Evolutionary conservation across 2,329 filamentous ascomycete species (phyloP), one percentile per base, ranked within the genome.

Genomic region (Diaporthe helianthi): DNA sequence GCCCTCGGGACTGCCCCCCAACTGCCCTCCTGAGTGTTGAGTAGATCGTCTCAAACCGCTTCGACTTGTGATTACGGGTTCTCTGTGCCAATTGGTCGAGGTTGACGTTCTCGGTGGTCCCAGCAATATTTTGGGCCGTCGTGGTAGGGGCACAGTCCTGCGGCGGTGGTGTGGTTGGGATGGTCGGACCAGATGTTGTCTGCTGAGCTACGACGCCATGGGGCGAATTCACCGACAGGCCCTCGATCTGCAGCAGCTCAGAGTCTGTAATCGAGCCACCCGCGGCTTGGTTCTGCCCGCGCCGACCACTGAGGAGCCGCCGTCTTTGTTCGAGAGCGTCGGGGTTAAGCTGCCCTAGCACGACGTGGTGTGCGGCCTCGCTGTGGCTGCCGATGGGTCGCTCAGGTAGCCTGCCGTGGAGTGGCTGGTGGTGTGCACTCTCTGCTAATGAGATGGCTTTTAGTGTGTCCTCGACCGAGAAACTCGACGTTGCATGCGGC

Each of bases 161-260:
- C 36, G 46, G 49, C 19, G 69, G 47, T n/a, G 67, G 54, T 44
- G 69, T 69, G 58, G 55, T 58, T 41, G 67, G 69, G 60, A 64
- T 53, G 26, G 52, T 29, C 24, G 52, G 63, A 36, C 26, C 54
- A 47, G 58, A 63, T 36, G 58, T 49, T 36, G 58, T 49, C 29
- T 51, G 55, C 52, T 38, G 66, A 61, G 49, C 29, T 47, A 47
- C 53, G 33, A 63, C n/a, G 13, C 61, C 55, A 38, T 73, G 73
- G 24, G 77, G 74, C 49, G 76, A 77, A 46, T 73, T 71, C 73
- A 79, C 76, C 49, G 76, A 75, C 49, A 79, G 60, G n/a, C 76
- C 76, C 70, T 79, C 76, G 65, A 79, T 75, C 60, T 74, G 75
- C 36, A 77, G 73, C 22, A 78, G 74, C 70, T 78, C 76, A 29